Percentiles rank a stretch among this genome's conserved stretches.
Evolutionary conservation across 2,329 filamentous ascomycete genomes (phyloP).

Genomic region (Aspergillus sp.): DNA sequence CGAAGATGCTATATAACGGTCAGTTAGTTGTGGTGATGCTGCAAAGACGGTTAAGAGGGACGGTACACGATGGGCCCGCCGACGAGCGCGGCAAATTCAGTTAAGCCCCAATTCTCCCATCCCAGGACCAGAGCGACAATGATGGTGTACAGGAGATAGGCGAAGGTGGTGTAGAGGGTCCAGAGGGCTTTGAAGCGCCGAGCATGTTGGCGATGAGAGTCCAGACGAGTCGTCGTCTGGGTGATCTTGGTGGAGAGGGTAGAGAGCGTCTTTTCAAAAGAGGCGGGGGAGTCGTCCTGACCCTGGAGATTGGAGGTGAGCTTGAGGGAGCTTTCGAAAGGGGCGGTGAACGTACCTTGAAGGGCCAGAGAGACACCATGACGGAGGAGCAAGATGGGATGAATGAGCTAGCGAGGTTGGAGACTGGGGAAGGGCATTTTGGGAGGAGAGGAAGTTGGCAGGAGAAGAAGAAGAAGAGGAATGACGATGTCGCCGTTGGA

Average conservation of each 20-base stretch:
- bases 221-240: constrained; percentile 68
- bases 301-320: constrained; percentile 50
- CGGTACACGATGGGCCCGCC: constrained; percentile 73
- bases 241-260: constrained; percentile 79
- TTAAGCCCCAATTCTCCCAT: constrained; percentile 69
- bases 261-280: constrained; percentile 88
- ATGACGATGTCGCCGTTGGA: neutral
- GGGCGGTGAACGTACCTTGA: constrained; percentile 57
- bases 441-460: neutral
- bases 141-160: constrained; percentile 81
- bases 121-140: constrained; percentile 83
- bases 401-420: neutral
- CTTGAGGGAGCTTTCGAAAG: neutral
- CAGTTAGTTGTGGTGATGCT: neutral
- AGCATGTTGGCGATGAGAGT: constrained; percentile 67
- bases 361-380: constrained; percentile 87
- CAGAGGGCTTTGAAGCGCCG: constrained; percentile 79
- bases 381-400: neutral
- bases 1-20: constrained; percentile 65
- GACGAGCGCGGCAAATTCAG: constrained; percentile 75
- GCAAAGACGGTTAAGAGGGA: neutral
- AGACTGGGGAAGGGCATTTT: neutral
- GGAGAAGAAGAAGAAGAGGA: neutral
- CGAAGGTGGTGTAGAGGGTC: constrained; percentile 87
- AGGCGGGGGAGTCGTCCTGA: constrained; percentile 77